Evolutionary conservation across 306 rosid species (phyloP).

Genomic region (Inga laurina): DNA sequence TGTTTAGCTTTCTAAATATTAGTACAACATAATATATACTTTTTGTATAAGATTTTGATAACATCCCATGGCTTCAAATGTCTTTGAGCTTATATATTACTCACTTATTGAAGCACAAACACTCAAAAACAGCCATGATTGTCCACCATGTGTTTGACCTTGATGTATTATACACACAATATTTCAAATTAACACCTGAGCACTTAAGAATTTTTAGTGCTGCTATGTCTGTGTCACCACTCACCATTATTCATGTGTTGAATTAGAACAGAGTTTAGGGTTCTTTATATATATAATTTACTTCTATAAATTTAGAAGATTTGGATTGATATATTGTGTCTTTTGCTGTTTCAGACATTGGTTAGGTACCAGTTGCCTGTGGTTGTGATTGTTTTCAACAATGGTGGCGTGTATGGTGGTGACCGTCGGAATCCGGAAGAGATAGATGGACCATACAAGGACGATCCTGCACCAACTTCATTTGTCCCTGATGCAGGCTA

Average conservation of each 20-base stretch:
- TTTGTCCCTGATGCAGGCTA: constrained; percentile 77
- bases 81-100: neutral
- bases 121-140: neutral
- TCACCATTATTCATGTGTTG: neutral
- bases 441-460: constrained; percentile 79
- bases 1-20: neutral
- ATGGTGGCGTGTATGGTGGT: constrained; percentile 81
- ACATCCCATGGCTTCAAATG: neutral
- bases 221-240: neutral
- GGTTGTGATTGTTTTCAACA: constrained; percentile 92
- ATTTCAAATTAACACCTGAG: neutral
- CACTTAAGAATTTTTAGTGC: neutral
- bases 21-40: neutral
- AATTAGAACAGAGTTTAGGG: neutral
- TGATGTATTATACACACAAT: neutral
- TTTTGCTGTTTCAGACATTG: constrained; percentile 64
- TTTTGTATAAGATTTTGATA: too few relatives aligned
- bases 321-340: neutral
- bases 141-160: neutral
- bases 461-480: constrained; percentile 95
- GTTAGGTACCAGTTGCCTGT: constrained; percentile 93
- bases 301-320: neutral
- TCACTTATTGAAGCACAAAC: neutral
- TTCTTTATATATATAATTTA: too few relatives aligned
- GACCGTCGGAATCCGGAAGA: constrained; percentile 72